Evolutionary conservation across 75 land plant genomes (phyloP), one percentile per base, ranked within the genome.

Genomic region (Pseudotsuga menziesii): DNA sequence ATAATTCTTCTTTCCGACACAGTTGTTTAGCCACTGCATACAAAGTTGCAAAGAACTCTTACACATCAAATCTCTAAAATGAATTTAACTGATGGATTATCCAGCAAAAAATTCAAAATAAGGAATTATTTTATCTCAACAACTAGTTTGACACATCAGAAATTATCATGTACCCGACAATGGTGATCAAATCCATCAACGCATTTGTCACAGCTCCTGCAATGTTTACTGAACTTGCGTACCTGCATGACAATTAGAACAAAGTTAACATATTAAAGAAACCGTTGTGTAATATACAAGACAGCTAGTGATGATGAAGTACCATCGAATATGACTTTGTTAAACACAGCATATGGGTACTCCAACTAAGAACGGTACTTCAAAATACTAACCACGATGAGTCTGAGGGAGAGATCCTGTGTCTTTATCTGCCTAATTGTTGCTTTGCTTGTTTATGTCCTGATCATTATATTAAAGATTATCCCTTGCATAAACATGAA

Each of bases 181-280:
- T 96, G 99, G 78, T 96, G 99, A 91, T 96, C 99, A 81, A 96
- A 96, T 32, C 97, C 99, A 74, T 93, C 97, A 59, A 96, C 94
- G 77, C 99, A 96, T 23, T 93, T 87, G 81, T 96, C 88, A 70
- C 99, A 96, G 35, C 90, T 91, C 80, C 92, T 82, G 76, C 99
- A 96, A 78, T 96, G 99, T 84, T 96, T 96, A 86, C 99, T 96
- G 67, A 80, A 83, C 76, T 78, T 86, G 20, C 88, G 91, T 44
- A 96, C 99, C 99, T 96, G 78, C 73, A 82, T 64, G 70, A 64
- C 70, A 64, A 48, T 35, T 20, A 64, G 70, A 64, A 29, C 1
- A 64, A 64, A 16, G 19, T 35, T 35, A 64, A 17, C 35, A 36
- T 27, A 64, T 16, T 32, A 36, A 6, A 16, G n/a, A 64, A 35